phyloP scores from a whole-genome alignment of 805 yeast genomes.

The Metschnikowia lochheadii region DNA sequence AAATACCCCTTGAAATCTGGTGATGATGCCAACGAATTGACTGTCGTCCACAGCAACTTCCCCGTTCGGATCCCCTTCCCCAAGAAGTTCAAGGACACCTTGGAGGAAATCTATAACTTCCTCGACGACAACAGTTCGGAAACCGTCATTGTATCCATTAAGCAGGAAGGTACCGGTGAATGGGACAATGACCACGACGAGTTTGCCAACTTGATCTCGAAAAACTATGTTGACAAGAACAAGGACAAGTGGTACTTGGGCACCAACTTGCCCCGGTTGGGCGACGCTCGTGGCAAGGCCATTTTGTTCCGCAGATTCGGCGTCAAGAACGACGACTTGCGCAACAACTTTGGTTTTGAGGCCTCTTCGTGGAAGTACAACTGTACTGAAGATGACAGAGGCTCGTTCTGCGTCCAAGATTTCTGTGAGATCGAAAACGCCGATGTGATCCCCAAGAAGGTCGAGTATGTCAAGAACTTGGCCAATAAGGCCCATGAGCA shows the following conservation, averaged over 20 bases:
- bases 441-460: constrained; percentile 54
- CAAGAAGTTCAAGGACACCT: constrained; percentile 45
- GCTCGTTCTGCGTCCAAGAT: constrained; percentile 63
- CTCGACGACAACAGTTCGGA: constrained; percentile 52
- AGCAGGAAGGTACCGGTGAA: constrained; percentile 66
- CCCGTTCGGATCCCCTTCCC: constrained; percentile 64
- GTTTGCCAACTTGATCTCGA: constrained; percentile 59
- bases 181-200: constrained; percentile 65
- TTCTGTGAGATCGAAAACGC: constrained; percentile 58
- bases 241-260: constrained; percentile 59
- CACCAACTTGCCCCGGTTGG: constrained; percentile 51
- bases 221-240: constrained; percentile 46
- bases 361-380: constrained; percentile 67
- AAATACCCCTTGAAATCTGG: constrained; percentile 51
- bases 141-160: constrained; percentile 61
- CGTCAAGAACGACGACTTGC: constrained; percentile 43
- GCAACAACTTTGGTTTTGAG: constrained; percentile 55
- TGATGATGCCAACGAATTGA: constrained; percentile 50
- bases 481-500: constrained; percentile 50
- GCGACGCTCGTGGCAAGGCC: constrained; percentile 64
- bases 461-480: constrained; percentile 52
- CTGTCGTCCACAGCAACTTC: constrained; percentile 71
- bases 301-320: constrained; percentile 69
- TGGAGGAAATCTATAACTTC: constrained; percentile 58
- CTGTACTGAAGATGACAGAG: constrained; percentile 62